Base-by-base conservation (phyloP, 805 yeast genomes). In the Teunomyces panamensis region DNA sequence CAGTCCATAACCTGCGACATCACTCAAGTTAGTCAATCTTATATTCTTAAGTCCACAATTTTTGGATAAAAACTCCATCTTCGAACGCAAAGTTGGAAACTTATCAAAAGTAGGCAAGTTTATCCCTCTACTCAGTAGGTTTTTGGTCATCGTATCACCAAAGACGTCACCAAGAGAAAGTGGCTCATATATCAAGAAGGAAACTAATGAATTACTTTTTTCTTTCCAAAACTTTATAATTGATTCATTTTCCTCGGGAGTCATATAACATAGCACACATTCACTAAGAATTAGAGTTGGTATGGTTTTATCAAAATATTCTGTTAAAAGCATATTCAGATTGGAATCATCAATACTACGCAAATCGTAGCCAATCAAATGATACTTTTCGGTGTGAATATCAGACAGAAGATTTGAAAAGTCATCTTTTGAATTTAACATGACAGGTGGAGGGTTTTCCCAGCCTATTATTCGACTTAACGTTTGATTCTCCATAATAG, bases 221-320 rank as follows among this genome's bases (percentile, higher is more conserved):
- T 50, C 41, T 3, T 55, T 56, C 66, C 84, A 75, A 56, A 73
- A 75, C 2, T 58, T 45, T 3, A 87, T 51, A 3, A 84, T 74
- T 29, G 64, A 58, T 29, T 52, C 56, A 20, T 85, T 76, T 17
- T 75, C 77, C 9, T 67, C 67, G 1, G 84, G 81, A 3, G 76
- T 69, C 51, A 86, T 56, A 59, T 87, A 87, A 59, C 95, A 87
- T 30, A 87, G 67, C 30, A 88, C 88, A 65, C 94, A 87, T 60
- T 87, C 95, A 51, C 88, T 80, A 14, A 87, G 60, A 2, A 87
- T 63, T 11, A 87, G 56, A 0, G 94, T 86, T 7, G 88, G 87
- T 3, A 64, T 33, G 1, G 57, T 34, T 8, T 56, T 44, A 50
- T 74, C 69, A 30, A 77, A 49, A 14, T 58, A 53, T 6, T 46